Base-by-base conservation (phyloP, 164 flowering plant genomes). In the Buxus sempervirens region DNA sequence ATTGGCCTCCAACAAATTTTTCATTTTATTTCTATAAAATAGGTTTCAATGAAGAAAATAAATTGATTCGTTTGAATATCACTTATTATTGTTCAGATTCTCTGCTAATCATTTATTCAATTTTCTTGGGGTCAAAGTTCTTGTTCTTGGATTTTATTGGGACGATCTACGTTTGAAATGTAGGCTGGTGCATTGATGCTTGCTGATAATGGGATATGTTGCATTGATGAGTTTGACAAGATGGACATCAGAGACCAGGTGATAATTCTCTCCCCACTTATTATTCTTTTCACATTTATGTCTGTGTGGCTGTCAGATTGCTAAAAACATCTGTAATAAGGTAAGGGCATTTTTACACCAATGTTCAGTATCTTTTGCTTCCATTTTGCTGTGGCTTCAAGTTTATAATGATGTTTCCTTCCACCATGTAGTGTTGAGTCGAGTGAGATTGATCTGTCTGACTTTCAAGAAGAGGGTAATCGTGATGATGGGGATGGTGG, bases 121-220 rank as follows among this genome's bases (percentile, higher is more conserved):
- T n/a, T 36, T 45, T 2, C 16, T 9, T 23, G 27, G 55, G 58
- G 13, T 55, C 21, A 19, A 24, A 21, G 25, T 1, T 55, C 42
- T 26, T 38, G 15, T 45, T 41, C 23, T 54, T n/a, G 21, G 27
- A 23, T 16, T 45, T 45, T 45, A 25, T 10, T 58, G 19, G 7
- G 38, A 18, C 25, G 60, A 58, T 25, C 32, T 58, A 26, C 38
- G n/a, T 57, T 56, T 55, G 24, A 58, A 48, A 12, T 67, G 38
- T 83, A 92, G 99, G 98, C 98, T 73, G 99, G 99, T 78, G 97
- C 99, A 27, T 82, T 95, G 28, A 92, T 95, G 97, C 96, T 95
- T 67, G 98, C 98, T 72, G 98, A 92, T 71, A 95, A 92, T 81
- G 99, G 99, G 18, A 68, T 95, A 41, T 95, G 98, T 72, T 92